phyloP scores from a whole-genome alignment of 2,329 filamentous ascomycete species.

The Scytalidium lignicola region DNA sequence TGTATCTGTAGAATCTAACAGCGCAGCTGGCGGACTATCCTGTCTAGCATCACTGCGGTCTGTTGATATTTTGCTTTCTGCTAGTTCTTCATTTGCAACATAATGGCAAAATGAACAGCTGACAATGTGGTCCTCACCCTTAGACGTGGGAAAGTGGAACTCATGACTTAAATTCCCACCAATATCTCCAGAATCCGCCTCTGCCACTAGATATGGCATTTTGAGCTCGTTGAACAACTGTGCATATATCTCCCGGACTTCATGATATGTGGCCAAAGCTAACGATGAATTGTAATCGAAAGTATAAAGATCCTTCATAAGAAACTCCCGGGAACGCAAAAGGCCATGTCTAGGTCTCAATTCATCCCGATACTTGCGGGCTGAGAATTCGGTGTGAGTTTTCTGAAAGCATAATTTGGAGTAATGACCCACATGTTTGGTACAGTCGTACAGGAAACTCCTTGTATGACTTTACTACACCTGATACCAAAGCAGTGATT shows the following conservation, averaged over 20 bases:
- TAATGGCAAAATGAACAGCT: conserved; percentile 70
- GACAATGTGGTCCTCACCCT: conserved; percentile 82
- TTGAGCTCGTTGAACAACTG: conserved; percentile 77
- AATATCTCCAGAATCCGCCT: conserved; percentile 94
- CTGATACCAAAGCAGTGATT: conserved; percentile 75
- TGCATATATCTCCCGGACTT: conserved; percentile 69
- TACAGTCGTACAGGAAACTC: conserved; percentile 82
- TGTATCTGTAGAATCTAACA: conserved; percentile 2
- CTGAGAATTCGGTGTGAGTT: conserved; percentile 34
- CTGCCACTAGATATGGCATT: conserved; percentile 76
- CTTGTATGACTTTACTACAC: conserved; percentile 74
- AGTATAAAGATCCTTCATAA: conserved; percentile 98
- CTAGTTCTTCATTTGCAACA: conserved; percentile 85
- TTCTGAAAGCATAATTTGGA: neutral
- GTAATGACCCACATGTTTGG: conserved; percentile 67
- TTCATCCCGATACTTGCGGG: conserved; percentile 93
- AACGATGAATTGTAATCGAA: conserved; percentile 67
- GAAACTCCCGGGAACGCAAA: conserved; percentile 81
- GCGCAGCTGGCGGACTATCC: neutral
- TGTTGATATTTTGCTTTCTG: conserved; percentile 28
- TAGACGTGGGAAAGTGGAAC: conserved; percentile 75
- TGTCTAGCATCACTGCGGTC: neutral
- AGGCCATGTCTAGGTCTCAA: conserved; percentile 82
- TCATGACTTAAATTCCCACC: conserved; percentile 91
- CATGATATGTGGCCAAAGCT: conserved; percentile 76